These are phyloP conservation scores for Ajuga chamaepitys DNA, from an alignment of 257 asterid genomes.

Conservation along the genomic window DNA sequence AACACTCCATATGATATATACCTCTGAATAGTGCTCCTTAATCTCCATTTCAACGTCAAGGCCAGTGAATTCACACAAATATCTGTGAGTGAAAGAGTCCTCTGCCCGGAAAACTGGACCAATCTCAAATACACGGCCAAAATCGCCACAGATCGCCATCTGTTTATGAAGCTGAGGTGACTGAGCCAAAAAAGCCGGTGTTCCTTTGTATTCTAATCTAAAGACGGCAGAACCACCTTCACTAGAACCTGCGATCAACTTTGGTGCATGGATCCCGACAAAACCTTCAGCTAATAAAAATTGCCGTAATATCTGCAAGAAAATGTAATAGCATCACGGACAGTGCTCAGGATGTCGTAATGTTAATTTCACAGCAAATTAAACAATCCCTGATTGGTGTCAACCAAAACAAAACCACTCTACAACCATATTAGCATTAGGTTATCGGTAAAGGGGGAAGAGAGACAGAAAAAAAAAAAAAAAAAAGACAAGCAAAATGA, in stretches of 20 bases:
- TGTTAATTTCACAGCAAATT: neutral
- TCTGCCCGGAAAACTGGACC: slow-evolving; percentile 93
- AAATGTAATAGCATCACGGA: neutral
- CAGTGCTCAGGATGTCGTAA: neutral
- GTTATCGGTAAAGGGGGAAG: too few relatives aligned
- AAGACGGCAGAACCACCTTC: slow-evolving; percentile 97
- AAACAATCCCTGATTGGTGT: neutral
- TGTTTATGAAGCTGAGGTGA: slow-evolving; percentile 96
- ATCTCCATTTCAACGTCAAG: slow-evolving; percentile 97
- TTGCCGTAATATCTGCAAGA: slow-evolving; percentile 58
- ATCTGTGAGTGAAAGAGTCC: slow-evolving; percentile 88
- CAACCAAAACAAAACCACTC: neutral
- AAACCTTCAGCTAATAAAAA: slow-evolving; percentile 57
- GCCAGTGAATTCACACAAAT: slow-evolving; percentile 88
- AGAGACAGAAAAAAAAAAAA: too few relatives aligned
- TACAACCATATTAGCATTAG: neutral
- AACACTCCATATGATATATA: slow-evolving; percentile 13
- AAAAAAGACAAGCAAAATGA: neutral
- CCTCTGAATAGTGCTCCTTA: slow-evolving; percentile 90
- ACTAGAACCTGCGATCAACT: slow-evolving; percentile 80
- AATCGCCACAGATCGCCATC: slow-evolving; percentile 86
- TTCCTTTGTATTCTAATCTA: slow-evolving; percentile 74
- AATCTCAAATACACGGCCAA: slow-evolving; percentile 78
- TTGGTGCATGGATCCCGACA: slow-evolving; percentile 76
- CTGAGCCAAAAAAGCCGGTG: slow-evolving; percentile 85